phyloP scores from a whole-genome alignment of 148 eudicot species.

The Selenicereus undatus region DNA sequence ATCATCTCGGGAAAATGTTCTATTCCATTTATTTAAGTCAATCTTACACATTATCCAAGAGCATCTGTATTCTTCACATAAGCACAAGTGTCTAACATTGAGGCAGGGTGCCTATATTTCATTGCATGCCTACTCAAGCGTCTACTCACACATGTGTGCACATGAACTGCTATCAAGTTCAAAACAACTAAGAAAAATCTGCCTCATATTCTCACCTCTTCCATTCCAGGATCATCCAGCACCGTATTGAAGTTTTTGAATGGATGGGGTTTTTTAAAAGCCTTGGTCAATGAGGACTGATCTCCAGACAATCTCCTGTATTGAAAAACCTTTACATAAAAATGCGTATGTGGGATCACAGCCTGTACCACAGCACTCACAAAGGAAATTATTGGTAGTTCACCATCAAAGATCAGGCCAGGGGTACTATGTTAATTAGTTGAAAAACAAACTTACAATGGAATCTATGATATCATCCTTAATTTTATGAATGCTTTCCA shows the following conservation, averaged over 20 bases:
- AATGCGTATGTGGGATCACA: neutral
- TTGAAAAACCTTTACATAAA: constrained; percentile 2
- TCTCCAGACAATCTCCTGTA: constrained; percentile 23
- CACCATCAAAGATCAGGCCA: neutral
- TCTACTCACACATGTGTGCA: neutral
- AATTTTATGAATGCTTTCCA: neutral
- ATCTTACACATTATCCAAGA: neutral
- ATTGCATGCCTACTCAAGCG: neutral
- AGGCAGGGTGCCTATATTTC: neutral
- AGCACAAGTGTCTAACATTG: neutral
- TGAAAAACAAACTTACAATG: neutral
- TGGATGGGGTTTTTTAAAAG: constrained; percentile 27
- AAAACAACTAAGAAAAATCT: neutral
- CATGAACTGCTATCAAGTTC: constrained; percentile 3
- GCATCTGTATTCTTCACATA: neutral
- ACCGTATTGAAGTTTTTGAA: constrained; percentile 34
- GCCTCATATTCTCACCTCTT: constrained; percentile 38
- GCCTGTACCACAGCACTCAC: neutral
- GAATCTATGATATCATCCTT: neutral
- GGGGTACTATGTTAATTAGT: neutral
- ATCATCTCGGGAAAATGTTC: neutral
- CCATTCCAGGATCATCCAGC: constrained; percentile 37
- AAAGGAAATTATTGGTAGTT: neutral
- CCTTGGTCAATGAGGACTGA: constrained; percentile 33
- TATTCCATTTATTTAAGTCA: neutral